Evolutionary conservation across 495 filamentous ascomycete species (phyloP).

Genomic region (Stereocaulon alpinum): DNA sequence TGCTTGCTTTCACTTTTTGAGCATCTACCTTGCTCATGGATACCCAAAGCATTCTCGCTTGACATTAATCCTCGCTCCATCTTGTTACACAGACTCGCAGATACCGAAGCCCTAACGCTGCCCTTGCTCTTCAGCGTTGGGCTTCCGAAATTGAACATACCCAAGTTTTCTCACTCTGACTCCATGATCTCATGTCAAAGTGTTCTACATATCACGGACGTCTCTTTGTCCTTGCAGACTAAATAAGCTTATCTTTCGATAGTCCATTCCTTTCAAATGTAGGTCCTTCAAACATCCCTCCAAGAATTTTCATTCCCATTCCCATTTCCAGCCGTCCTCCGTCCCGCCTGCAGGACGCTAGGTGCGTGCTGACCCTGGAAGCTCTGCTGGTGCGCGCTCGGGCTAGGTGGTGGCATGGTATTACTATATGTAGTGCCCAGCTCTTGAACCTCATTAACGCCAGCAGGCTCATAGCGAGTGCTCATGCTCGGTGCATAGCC

Average conservation of each 20-base stretch:
- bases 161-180: background rate
- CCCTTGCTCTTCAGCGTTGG: background rate
- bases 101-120: background rate
- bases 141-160: background rate
- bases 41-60: too few relatives aligned
- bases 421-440: constrained; percentile 16
- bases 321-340: constrained; percentile 5
- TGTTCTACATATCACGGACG: background rate
- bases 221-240: background rate
- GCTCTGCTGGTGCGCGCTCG: constrained; percentile 10
- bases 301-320: constrained; percentile 8
- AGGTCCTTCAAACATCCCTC: constrained; percentile 17
- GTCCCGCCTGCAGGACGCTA: constrained; percentile 14
- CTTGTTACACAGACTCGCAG: background rate
- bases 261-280: too few relatives aligned
- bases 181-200: background rate
- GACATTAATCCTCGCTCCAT: too few relatives aligned
- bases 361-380: constrained; percentile 7
- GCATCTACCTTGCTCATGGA: too few relatives aligned
- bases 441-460: constrained; percentile 13
- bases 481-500: constrained; percentile 19
- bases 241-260: background rate
- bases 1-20: background rate
- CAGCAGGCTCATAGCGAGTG: constrained; percentile 16
- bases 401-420: constrained; percentile 13